These are phyloP conservation scores for Gossypium gossypioides DNA, from an alignment of 441 rosid species.

Conservation along the genomic window DNA sequence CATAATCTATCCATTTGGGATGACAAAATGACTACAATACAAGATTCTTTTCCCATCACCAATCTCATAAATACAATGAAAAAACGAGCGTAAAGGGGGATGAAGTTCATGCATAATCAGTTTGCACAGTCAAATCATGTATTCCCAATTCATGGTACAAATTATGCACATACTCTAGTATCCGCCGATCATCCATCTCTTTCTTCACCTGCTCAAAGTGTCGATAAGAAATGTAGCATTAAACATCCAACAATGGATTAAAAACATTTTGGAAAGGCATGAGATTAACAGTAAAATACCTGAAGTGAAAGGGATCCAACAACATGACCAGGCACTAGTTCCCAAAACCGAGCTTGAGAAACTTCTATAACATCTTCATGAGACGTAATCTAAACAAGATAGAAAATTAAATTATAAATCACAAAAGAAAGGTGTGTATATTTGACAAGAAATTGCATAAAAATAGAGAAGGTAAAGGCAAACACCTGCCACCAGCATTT, in stretches of 20 bases:
- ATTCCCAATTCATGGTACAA: slow-evolving; percentile 70
- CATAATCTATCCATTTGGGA: background rate
- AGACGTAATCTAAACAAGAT: slow-evolving; percentile 41
- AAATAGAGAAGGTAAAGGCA: background rate
- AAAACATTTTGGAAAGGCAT: background rate
- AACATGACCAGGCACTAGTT: slow-evolving; percentile 78
- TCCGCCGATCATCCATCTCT: slow-evolving; percentile 47
- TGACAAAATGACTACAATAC: background rate
- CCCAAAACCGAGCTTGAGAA: slow-evolving; percentile 75
- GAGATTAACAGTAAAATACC: slow-evolving; percentile 27
- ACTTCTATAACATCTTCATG: slow-evolving; percentile 68
- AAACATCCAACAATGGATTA: background rate
- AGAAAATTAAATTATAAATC: background rate
- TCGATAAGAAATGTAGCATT: slow-evolving; percentile 14
- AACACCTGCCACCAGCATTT: slow-evolving; percentile 87
- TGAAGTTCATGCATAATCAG: slow-evolving; percentile 27
- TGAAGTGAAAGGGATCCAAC: slow-evolving; percentile 69
- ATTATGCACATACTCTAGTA: slow-evolving; percentile 50
- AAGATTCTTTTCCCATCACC: background rate
- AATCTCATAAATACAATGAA: background rate
- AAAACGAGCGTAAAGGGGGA: background rate
- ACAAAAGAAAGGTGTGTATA: background rate
- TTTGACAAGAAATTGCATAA: background rate
- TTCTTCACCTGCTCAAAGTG: slow-evolving; percentile 40
- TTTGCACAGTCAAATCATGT: slow-evolving; percentile 68